phyloP scores from a whole-genome alignment of 2,329 filamentous ascomycete species.

The Alternaria sp. region DNA sequence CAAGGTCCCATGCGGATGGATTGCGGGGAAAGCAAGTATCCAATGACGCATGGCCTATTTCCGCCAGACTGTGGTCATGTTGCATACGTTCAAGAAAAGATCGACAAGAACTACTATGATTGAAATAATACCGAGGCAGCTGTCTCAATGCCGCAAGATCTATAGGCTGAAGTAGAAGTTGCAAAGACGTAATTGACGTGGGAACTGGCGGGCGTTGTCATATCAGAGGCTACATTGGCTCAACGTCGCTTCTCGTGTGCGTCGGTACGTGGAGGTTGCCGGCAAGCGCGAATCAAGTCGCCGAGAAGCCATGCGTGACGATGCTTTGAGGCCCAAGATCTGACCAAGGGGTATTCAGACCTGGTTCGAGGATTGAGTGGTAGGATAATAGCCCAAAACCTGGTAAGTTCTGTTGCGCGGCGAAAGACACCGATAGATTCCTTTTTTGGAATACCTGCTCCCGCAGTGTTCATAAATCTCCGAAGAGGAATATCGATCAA shows the following conservation, averaged over 20 bases:
- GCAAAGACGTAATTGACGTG: not conserved
- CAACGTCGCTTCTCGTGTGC: not conserved
- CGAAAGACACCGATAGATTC: not conserved
- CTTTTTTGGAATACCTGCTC: not conserved
- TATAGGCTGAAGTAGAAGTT: not conserved
- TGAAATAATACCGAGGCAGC: not conserved
- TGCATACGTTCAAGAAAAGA: conserved; percentile 1
- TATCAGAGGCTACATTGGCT: not conserved
- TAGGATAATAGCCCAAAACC: not conserved
- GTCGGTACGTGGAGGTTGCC: not conserved
- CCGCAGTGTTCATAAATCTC: not conserved
- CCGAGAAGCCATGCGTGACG: not conserved
- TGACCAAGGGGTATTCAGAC: not conserved
- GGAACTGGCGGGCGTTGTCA: not conserved
- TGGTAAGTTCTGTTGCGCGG: not conserved
- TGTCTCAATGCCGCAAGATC: not conserved
- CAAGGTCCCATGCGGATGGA: not conserved
- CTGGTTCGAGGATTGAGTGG: not conserved
- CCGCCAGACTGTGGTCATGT: not conserved
- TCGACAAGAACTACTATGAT: not conserved
- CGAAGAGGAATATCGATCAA: not conserved
- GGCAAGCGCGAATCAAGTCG: not conserved
- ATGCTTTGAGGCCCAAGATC: not conserved
- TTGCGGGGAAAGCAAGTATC: not conserved
- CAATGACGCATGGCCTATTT: conserved; percentile 1